Evolutionary conservation across 2,329 filamentous ascomycete genomes (phyloP), one percentile per base, ranked within the genome.

Genomic region (Calonectria hawksworthii): DNA sequence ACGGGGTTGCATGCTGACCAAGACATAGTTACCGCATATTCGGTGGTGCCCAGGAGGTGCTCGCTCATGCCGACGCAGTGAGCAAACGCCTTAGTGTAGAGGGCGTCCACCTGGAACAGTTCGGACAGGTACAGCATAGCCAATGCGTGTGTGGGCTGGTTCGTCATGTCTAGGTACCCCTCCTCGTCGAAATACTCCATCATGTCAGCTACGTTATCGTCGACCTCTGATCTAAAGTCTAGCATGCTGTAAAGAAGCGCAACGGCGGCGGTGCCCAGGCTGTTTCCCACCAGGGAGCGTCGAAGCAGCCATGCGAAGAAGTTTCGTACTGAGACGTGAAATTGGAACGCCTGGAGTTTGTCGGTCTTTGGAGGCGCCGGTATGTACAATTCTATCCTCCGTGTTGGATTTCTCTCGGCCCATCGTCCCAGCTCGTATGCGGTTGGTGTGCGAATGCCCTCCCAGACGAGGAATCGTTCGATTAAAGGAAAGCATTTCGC

Each of bases 31-130:
- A 93, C 92, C 82, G 89, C 86, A 75, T 92, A 94, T 75, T 94
- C 94, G 1, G 88, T 82, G 77, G 89, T 90, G 8, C 85, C 80
- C 51, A 88, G 86, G 7, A 96, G 75, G 32, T 87, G 86, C 26
- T 94, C 91, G 74, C 90, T 90, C 94, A 96, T 96, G 54, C 94
- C 95, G 44, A 94, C 93, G 81, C 94, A 95, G 80, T 97, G 95
- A 18, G 91, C 89, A 83, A 96, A 95, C 0, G 94, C 92, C 80
- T 94, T 90, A 14, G 92, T 89, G 87, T 95, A 96, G 16, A 95
- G 84, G n/a, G 92, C 89, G 68, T 87, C 87, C 32, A 94, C 84
- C 67, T 90, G 89, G 76, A 92, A 93, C 28, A 88, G 86, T 80
- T 96, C 94, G 2, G 94, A 92, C 54, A 95, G 89, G 66, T 90